These are phyloP conservation scores for Eucalyptus pauciflora DNA, from an alignment of 345 rosid genomes.

Conservation along the genomic window DNA sequence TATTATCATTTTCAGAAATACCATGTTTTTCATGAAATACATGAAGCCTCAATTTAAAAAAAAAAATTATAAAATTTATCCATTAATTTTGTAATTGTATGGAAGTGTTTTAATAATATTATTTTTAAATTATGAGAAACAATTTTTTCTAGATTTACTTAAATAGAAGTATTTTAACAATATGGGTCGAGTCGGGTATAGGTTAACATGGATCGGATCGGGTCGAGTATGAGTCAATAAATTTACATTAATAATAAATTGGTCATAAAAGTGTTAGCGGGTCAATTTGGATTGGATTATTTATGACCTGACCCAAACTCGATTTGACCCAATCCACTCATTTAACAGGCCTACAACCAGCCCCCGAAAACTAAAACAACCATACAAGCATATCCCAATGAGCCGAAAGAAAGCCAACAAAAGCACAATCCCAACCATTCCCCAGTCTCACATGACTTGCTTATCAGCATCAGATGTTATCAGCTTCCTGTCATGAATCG, in stretches of 20 bases:
- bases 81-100: too few relatives aligned
- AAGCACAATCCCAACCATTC: background rate
- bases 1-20: too few relatives aligned
- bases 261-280: accelerated
- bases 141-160: too few relatives aligned
- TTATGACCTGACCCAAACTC: accelerated
- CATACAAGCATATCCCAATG: background rate
- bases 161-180: accelerated
- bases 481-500: background rate
- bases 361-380: background rate
- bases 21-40: too few relatives aligned
- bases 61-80: too few relatives aligned
- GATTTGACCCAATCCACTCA: accelerated
- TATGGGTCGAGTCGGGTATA: accelerated
- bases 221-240: accelerated
- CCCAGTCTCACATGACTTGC: background rate
- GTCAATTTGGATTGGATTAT: too few relatives aligned
- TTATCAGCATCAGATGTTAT: background rate
- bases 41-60: too few relatives aligned
- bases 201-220: accelerated
- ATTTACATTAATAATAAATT: too few relatives aligned
- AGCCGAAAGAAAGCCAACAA: background rate
- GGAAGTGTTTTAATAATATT: too few relatives aligned
- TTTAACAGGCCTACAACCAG: accelerated
- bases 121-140: too few relatives aligned